phyloP scores from a whole-genome alignment of 2,329 filamentous ascomycete species.

The Colletotrichum cereale region DNA sequence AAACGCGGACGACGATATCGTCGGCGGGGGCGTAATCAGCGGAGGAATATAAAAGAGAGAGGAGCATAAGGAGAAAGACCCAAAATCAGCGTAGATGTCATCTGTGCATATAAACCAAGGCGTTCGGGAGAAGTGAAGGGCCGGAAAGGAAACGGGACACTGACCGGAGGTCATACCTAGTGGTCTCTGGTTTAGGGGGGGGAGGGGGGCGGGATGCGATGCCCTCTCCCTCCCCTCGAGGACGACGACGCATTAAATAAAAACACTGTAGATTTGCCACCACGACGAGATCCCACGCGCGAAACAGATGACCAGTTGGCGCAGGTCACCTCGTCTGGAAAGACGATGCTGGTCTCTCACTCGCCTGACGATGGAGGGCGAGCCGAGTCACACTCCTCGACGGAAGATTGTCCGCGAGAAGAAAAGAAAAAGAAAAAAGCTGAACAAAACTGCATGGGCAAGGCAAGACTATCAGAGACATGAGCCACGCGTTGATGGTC shows the following conservation, averaged over 20 bases:
- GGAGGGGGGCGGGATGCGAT: background rate
- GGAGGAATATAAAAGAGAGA: conserved; percentile 12
- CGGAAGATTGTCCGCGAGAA: background rate
- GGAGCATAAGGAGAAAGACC: background rate
- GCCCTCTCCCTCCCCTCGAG: background rate
- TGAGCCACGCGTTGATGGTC: background rate
- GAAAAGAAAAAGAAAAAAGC: background rate
- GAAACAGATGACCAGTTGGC: background rate
- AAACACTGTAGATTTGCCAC: background rate
- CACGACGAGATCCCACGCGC: background rate
- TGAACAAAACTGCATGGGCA: background rate
- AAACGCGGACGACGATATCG: background rate
- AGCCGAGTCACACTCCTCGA: background rate
- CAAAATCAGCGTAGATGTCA: conserved; percentile 20
- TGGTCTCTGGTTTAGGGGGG: background rate
- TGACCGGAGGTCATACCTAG: conserved; percentile 9
- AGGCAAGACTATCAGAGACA: background rate
- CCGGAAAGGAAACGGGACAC: conserved; percentile 21
- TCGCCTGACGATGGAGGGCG: background rate
- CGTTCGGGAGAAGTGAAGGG: conserved; percentile 29
- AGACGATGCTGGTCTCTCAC: background rate
- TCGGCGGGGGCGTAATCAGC: conserved; percentile 4
- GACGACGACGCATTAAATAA: conserved; percentile 16
- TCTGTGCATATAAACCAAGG: conserved; percentile 40
- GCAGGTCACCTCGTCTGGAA: background rate